Conservation (phyloP, 2,329 filamentous ascomycete species). For the Monascus ruber region DNA sequence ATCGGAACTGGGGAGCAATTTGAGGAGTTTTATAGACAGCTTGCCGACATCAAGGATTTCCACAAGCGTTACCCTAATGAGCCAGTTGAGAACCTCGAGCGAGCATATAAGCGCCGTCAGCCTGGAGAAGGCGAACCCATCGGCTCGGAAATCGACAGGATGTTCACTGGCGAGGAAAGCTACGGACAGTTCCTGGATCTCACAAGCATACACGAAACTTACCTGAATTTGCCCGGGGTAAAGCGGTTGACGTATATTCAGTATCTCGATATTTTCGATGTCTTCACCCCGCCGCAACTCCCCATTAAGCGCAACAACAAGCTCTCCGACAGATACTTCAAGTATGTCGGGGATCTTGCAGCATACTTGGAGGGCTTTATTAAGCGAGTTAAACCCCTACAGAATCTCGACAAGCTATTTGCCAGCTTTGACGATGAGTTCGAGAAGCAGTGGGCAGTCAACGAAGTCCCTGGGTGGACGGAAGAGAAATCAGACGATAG, state of each 20-base stretch:
- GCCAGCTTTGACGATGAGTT: conserved; percentile 72
- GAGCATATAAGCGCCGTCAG: conserved; percentile 67
- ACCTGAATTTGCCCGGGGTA: conserved; percentile 75
- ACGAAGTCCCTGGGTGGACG: conserved; percentile 70
- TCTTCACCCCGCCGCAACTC: conserved; percentile 62
- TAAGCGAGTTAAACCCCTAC: conserved; percentile 69
- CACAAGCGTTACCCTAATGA: conserved; percentile 89
- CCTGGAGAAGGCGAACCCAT: conserved; percentile 53
- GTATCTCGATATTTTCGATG: conserved; percentile 85
- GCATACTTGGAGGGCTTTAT: conserved; percentile 83
- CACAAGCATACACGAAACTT: conserved; percentile 71
- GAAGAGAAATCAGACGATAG: conserved; percentile 38
- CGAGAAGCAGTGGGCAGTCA: conserved; percentile 66
- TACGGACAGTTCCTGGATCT: conserved; percentile 90
- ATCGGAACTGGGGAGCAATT: conserved; percentile 79
- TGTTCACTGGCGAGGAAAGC: conserved; percentile 93
- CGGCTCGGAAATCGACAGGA: conserved; percentile 64
- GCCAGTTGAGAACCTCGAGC: conserved; percentile 87
- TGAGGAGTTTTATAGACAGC: conserved; percentile 80
- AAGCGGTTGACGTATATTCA: conserved; percentile 83
- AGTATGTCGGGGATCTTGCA: conserved; percentile 69
- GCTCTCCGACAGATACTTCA: conserved; percentile 83
- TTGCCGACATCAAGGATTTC: conserved; percentile 71
- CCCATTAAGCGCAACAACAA: conserved; percentile 73
- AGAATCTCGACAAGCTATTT: conserved; percentile 73